Evolutionary conservation across 345 rosid genomes (phyloP), one percentile per base, ranked within the genome.

Genomic region (Linum usitatissimum): DNA sequence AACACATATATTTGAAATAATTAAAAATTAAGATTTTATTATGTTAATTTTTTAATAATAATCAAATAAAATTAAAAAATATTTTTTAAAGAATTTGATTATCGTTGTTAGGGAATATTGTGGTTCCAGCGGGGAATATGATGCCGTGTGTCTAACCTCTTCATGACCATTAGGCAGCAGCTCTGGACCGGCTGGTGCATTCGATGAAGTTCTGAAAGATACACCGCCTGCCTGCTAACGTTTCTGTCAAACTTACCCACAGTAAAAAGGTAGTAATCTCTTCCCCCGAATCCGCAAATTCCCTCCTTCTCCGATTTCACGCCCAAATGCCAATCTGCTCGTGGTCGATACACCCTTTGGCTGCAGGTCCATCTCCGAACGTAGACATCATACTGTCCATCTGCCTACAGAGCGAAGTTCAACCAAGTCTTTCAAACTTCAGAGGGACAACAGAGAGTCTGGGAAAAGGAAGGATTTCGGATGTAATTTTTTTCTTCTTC

Each of bases 321-420:
- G 18, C 45, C 54, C 39, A 12, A 34, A 28, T 75, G 30, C 51
- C 34, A 6, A 18, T 30, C 30, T 55, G 60, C 34, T 42, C 18
- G 15, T 30, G 59, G 28, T 23, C 2, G 28, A 23, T 23, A 34
- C 5, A 34, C 38, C 38, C 38, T 5, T 31, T 31, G 3, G 38
- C 3, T 5, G 38, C 38, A 88, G 96, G 96, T 76, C 95, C 96
- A 40, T 67, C 76, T 20, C 95, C 95, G 48, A 82, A 83, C 54
- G 93, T 81, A 60, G 96, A 89, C 74, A 74, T 92, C 49, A 84
- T 92, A 31, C 65, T 92, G 62, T 92, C 96, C 17, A 85, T 92
- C 65, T 89, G 95, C 75, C 72, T 92, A 79, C 93, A 92, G 78
- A 87, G 85, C 62, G 85, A 84, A 79, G 86, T 70, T 77, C 96